phyloP scores from a whole-genome alignment of 768 basidiomycete genomes.

The Auricularia auricula-judae region DNA sequence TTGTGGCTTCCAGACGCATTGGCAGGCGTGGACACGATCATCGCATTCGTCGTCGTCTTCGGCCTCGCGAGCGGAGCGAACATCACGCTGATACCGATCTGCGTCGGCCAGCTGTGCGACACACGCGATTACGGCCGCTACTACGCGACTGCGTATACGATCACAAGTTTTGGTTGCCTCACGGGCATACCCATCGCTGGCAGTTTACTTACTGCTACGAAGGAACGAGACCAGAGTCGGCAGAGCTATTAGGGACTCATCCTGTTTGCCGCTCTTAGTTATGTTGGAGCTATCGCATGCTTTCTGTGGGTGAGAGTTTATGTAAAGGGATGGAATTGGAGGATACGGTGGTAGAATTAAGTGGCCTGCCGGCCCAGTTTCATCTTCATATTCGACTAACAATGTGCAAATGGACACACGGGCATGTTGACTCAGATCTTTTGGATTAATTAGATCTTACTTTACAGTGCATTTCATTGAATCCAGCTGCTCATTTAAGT shows the following conservation, averaged over 20 bases:
- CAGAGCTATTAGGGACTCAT: background rate
- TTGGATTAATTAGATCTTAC: no score
- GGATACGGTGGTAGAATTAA: background rate
- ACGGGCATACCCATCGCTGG: background rate
- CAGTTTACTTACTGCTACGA: background rate
- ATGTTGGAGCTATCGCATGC: background rate
- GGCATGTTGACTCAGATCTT: no score
- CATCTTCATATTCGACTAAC: no score
- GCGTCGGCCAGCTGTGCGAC: background rate
- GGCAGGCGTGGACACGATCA: background rate
- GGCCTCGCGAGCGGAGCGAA: background rate
- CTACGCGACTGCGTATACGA: background rate
- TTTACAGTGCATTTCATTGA: no score
- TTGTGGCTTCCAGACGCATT: background rate
- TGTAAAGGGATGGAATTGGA: background rate
- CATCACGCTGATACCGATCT: background rate
- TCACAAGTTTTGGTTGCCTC: background rate
- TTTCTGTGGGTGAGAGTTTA: background rate
- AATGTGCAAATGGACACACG: no score
- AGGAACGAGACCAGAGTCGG: background rate
- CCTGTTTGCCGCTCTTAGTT: background rate
- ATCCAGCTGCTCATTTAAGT: no score
- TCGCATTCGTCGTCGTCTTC: background rate
- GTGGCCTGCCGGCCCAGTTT: no score
- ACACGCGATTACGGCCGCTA: background rate